Base-by-base conservation (phyloP, 2,329 filamentous ascomycete genomes). In the Metarhizium guizhouense region DNA sequence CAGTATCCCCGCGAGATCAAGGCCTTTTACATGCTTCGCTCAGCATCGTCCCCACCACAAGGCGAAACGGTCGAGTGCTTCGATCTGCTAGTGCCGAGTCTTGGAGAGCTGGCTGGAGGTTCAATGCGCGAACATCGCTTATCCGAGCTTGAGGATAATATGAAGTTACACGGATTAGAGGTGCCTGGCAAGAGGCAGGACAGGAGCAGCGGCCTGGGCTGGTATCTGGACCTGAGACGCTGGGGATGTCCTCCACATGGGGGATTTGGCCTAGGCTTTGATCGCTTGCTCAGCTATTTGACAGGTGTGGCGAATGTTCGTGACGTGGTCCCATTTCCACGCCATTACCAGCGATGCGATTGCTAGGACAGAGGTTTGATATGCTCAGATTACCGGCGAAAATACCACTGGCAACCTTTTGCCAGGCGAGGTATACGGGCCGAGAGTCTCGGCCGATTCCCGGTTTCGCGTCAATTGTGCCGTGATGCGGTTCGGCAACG, bases 231-330 rank as follows among this genome's bases (percentile, higher is more conserved):
- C 69, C 78, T 96, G 58, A 84, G 92, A 58, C 85, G 87, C 61
- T 96, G 90, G 82, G 92, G 92, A n/a, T 92, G 87, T 62, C 89
- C 90, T 55, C 90, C 90, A 40, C 92, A 96, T 65, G 92, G 92
- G 47, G 92, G 92, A 1, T 96, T 95, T 67, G 92, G 92, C 3
- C 70, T 96, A 56, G 92, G 92, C 8, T 95, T 95, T 67, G 92
- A 96, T 75, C 83, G 92, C 55, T 79, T 96, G 60, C 72, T 96
- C 63, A 86, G 87, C 66, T 96, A 95, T 72, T 76, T 96, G 55
- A 83, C 87, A 36, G 91, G 91, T 10, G 84, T 93, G 43, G 80
- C 83, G 60, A 95, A 89, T 63, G 83, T 96, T 64, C 83, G 90
- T 67, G 92, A 96, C 70, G 82, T 91, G 29, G 88, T 95, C 55